These are phyloP conservation scores for Lodderomyces metapsilosis DNA, from an alignment of 1,139 yeast genomes.

Conservation along the genomic window DNA sequence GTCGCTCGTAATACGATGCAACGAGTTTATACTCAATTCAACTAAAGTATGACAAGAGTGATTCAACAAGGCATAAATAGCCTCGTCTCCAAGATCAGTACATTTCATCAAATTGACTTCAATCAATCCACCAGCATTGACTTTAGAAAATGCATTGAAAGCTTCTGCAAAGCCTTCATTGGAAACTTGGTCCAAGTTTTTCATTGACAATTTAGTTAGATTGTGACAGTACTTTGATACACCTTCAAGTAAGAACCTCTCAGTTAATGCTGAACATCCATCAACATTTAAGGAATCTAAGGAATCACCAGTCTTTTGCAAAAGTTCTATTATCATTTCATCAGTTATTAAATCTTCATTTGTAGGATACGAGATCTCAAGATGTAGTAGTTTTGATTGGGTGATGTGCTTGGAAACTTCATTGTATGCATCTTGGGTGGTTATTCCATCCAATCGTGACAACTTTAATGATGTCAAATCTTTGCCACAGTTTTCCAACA, in stretches of 20 bases:
- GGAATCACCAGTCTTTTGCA: slow-evolving; percentile 63
- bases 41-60: slow-evolving; percentile 70
- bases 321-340: slow-evolving; percentile 61
- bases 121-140: slow-evolving; percentile 57
- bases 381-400: slow-evolving; percentile 43
- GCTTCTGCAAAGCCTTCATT: slow-evolving; percentile 61
- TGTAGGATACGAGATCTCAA: slow-evolving; percentile 71
- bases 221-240: slow-evolving; percentile 56
- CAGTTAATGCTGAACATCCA: slow-evolving; percentile 74
- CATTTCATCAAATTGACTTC: slow-evolving; percentile 68
- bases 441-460: slow-evolving; percentile 71
- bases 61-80: slow-evolving; percentile 55
- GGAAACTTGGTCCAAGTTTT: slow-evolving; percentile 58
- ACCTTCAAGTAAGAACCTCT: slow-evolving; percentile 58
- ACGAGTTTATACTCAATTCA: slow-evolving; percentile 68
- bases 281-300: slow-evolving; percentile 59
- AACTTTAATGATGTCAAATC: slow-evolving; percentile 49
- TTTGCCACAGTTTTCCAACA: slow-evolving; percentile 63
- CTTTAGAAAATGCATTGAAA: slow-evolving; percentile 40
- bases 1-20: slow-evolving; percentile 53
- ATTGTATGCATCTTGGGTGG: slow-evolving; percentile 56
- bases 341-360: slow-evolving; percentile 68
- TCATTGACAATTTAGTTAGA: slow-evolving; percentile 53
- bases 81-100: slow-evolving; percentile 58
- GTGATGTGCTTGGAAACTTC: slow-evolving; percentile 61